Evolutionary conservation across 352 stramenopile genomes (phyloP).

Genomic region (Pythium brassicae): DNA sequence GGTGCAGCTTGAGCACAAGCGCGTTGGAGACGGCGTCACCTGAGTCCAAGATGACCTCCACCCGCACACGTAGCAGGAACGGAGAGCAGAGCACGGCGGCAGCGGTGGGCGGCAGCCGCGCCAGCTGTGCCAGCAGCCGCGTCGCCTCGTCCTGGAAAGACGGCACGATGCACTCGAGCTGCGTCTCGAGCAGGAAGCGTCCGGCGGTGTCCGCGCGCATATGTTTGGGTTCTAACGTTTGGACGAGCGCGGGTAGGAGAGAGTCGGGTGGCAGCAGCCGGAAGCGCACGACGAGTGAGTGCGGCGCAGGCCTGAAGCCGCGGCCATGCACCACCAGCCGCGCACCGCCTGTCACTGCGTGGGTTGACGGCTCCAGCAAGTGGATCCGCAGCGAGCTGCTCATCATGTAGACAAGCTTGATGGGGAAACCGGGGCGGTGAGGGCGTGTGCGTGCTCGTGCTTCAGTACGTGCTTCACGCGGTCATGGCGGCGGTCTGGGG

Average conservation of each 20-base stretch:
- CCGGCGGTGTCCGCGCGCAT: conserved; percentile 33
- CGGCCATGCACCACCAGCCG: conserved; percentile 53
- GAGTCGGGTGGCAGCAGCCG: conserved; percentile 22
- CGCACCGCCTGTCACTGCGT: conserved; percentile 41
- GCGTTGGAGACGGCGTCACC: conserved; percentile 43
- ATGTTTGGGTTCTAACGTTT: background rate
- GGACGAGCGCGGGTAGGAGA: background rate
- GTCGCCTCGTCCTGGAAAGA: conserved; percentile 37
- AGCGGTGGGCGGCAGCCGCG: conserved; percentile 38
- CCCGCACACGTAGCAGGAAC: conserved; percentile 36
- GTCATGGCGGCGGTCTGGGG: background rate
- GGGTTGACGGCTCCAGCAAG: conserved; percentile 44
- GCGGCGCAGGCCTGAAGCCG: conserved; percentile 50
- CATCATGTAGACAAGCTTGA: background rate
- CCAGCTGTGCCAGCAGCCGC: conserved; percentile 28
- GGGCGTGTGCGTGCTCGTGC: conserved; percentile 11
- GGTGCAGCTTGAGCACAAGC: conserved; percentile 43
- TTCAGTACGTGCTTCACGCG: too few species aligned
- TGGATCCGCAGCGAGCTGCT: conserved; percentile 32
- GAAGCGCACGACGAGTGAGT: conserved; percentile 66
- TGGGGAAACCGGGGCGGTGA: too few species aligned
- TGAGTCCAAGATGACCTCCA: conserved; percentile 63
- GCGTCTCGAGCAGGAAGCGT: conserved; percentile 48
- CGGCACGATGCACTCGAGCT: conserved; percentile 55
- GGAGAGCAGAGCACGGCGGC: conserved; percentile 37